These are phyloP conservation scores for Pseudocercospora musae DNA, from an alignment of 2,329 filamentous ascomycete genomes.

Conservation along the genomic window DNA sequence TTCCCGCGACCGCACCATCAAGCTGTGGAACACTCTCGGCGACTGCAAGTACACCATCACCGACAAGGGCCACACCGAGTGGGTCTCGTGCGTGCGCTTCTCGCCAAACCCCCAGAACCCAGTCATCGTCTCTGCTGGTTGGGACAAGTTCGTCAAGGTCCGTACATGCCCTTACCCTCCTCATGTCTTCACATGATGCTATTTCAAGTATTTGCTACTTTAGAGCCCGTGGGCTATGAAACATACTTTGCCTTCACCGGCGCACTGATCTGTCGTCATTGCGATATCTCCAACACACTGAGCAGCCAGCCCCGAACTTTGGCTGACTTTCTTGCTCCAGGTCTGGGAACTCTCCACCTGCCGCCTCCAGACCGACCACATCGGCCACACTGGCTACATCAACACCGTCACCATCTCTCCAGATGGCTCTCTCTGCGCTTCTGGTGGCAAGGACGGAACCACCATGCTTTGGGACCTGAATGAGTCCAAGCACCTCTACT, in stretches of 20 bases:
- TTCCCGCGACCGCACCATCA: conserved; percentile 97
- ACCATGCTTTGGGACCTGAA: conserved; percentile 99
- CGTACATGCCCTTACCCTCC: conserved; percentile 42
- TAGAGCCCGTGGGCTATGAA: conserved; percentile 98
- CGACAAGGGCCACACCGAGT: conserved; percentile 99
- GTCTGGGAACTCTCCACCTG: conserved; percentile 99
- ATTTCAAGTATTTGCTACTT: conserved; percentile 99
- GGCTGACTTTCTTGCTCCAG: conserved; percentile 47
- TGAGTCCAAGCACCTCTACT: conserved; percentile 99
- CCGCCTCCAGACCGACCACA: conserved; percentile 99
- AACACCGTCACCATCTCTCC: conserved; percentile 99
- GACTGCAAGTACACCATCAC: conserved; percentile 99
- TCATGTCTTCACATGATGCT: conserved; percentile 73
- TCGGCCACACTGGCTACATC: conserved; percentile 99
- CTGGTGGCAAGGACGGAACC: conserved; percentile 98
- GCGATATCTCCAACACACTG: background rate
- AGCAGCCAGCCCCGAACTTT: background rate
- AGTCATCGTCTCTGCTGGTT: conserved; percentile 96
- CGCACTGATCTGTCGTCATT: conserved; percentile 62
- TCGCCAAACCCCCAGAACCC: conserved; percentile 99
- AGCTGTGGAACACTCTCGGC: conserved; percentile 99
- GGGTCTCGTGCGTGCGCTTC: conserved; percentile 99
- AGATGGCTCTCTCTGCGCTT: conserved; percentile 97
- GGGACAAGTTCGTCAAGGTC: conserved; percentile 99
- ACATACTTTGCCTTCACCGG: conserved; percentile 74